Conservation (phyloP, 345 rosid species). For the Odontarrhena argentea region DNA sequence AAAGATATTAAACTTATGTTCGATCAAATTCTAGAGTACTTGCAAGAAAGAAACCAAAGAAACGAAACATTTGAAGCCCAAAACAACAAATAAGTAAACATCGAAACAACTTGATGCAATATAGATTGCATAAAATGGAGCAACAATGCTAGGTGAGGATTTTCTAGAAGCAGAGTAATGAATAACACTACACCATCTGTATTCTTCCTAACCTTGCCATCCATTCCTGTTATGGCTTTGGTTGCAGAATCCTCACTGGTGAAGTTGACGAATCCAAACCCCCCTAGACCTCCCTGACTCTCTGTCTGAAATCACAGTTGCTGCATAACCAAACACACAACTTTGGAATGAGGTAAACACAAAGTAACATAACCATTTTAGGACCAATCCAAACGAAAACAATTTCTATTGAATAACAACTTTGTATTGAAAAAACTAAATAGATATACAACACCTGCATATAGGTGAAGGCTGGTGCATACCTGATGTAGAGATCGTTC, state of each 20-base stretch:
- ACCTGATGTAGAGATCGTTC: conserved; percentile 73
- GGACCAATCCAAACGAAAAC: background rate
- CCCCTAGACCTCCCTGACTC: conserved; percentile 75
- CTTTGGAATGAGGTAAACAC: background rate
- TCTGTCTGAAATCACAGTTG: conserved; percentile 57
- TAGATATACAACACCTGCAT: conserved; percentile 76
- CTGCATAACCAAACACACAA: conserved; percentile 39
- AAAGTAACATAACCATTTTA: background rate
- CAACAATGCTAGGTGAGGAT: background rate
- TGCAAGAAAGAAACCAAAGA: conserved; percentile 3
- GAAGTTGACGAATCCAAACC: conserved; percentile 67
- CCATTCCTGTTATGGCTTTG: conserved; percentile 62
- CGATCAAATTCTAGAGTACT: background rate
- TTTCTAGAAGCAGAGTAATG: background rate
- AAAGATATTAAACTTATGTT: background rate
- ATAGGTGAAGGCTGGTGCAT: conserved; percentile 75
- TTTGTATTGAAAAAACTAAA: conserved; percentile 40
- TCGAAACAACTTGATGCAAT: conserved; percentile 6
- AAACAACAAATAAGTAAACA: conserved; percentile 3
- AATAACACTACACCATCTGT: background rate
- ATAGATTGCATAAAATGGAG: conserved; percentile 2
- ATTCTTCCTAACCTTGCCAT: conserved; percentile 57
- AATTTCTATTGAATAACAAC: background rate
- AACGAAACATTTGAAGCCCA: background rate
- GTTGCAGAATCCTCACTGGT: conserved; percentile 49